A percentile compares a stretch with the other conserved stretches of the same genome.
Evolutionary conservation across 306 rosid species (phyloP).

Genomic region (Psophocarpus tetragonolobus): DNA sequence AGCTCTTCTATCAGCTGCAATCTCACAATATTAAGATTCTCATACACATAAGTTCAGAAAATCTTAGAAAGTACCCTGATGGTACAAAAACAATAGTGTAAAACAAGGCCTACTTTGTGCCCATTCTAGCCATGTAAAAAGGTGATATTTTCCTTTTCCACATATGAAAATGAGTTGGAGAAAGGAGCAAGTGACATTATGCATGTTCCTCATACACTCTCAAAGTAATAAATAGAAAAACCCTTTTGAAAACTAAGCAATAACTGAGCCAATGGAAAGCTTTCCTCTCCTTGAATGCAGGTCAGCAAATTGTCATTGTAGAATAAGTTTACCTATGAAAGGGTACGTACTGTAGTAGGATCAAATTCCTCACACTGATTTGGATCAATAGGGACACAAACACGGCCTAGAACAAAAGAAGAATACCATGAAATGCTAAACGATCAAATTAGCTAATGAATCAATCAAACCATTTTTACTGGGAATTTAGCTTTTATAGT

Average conservation of each 20-base stretch:
- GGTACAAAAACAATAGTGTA: neutral
- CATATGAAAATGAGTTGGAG: neutral
- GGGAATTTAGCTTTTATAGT: neutral
- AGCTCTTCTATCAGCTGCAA: constrained; percentile 79
- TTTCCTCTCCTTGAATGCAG: neutral
- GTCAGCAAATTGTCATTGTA: constrained; percentile 8
- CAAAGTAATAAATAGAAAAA: neutral
- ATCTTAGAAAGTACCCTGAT: neutral
- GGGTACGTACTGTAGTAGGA: constrained; percentile 81
- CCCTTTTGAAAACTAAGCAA: constrained; percentile 13
- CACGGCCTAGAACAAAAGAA: constrained; percentile 60
- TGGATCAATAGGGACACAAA: constrained; percentile 87
- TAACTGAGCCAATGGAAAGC: no score
- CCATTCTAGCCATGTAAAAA: constrained; percentile 8
- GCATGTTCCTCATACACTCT: neutral
- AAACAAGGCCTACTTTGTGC: neutral
- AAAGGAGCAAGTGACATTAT: neutral
- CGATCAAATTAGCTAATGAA: neutral
- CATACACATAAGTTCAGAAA: constrained; percentile 22
- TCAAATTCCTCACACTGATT: constrained; percentile 79
- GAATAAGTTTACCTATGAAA: constrained; percentile 58
- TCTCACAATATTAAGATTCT: constrained; percentile 19
- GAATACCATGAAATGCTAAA: constrained; percentile 23
- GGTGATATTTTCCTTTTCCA: neutral
- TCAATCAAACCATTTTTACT: neutral